Evolutionary conservation across 495 filamentous ascomycete genomes (phyloP).

Genomic region (Pyrenula aspistea): DNA sequence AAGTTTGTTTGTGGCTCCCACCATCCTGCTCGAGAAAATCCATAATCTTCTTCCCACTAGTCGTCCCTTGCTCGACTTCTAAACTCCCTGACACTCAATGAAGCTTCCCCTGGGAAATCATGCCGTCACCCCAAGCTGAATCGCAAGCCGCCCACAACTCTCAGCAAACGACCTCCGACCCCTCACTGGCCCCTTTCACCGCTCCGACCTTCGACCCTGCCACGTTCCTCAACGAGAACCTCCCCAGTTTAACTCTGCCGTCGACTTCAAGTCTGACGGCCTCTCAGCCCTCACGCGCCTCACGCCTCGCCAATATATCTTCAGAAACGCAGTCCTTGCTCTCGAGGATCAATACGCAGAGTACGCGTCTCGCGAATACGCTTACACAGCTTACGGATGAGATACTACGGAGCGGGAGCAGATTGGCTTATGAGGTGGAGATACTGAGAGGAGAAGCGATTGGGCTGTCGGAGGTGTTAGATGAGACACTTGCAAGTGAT

Average conservation of each 20-base stretch:
- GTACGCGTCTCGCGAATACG: constrained; percentile 65
- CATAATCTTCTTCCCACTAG: too few relatives aligned
- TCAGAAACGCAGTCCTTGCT: constrained; percentile 72
- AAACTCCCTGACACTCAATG: too few relatives aligned
- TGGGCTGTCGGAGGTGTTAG: constrained; percentile 61
- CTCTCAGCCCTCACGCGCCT: constrained; percentile 25
- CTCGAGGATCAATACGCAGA: constrained; percentile 79
- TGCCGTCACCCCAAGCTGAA: too few relatives aligned
- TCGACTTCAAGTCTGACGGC: constrained; percentile 29
- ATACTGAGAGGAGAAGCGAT: constrained; percentile 78
- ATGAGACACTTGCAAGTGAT: constrained; percentile 55
- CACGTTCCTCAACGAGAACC: constrained; percentile 65
- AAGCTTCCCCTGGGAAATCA: too few relatives aligned
- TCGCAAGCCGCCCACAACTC: too few relatives aligned
- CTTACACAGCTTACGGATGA: constrained; percentile 88
- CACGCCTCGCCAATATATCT: constrained; percentile 62
- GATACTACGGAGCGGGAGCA: constrained; percentile 73
- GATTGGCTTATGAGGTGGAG: constrained; percentile 91
- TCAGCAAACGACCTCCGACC: too few relatives aligned
- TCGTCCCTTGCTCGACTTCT: too few relatives aligned
- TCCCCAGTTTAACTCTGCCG: constrained; percentile 49
- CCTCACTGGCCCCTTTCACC: constrained; percentile 46
- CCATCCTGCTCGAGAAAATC: too few relatives aligned
- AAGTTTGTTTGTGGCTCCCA: too few relatives aligned
- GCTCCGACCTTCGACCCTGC: constrained; percentile 63